Percentiles rank a stretch among this genome's conserved stretches.
phyloP scores from a whole-genome alignment of 176 grass and related monocot species.

The Rhynchospora pubera region DNA sequence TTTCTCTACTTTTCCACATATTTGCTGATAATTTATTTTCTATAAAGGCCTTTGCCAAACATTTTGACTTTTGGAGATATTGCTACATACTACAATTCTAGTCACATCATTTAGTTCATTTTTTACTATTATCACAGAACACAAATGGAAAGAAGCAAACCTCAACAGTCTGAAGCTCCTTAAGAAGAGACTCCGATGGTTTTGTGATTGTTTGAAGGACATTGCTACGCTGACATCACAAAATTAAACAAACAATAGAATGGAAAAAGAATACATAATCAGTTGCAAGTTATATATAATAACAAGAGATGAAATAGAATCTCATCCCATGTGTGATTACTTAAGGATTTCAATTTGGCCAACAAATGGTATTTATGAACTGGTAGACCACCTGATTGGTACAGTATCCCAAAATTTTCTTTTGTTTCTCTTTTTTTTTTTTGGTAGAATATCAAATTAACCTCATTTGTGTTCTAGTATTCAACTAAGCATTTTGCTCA shows the following conservation, averaged over 20 bases:
- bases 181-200: conserved; percentile 97
- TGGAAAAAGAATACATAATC: conserved; percentile 11
- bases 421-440: no score
- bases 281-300: conserved; percentile 21
- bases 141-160: conserved; percentile 34
- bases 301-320: neutral
- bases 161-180: conserved; percentile 96
- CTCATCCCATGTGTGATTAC: neutral
- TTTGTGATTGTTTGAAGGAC: conserved; percentile 79
- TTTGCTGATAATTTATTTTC: conserved; percentile 11
- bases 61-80: neutral
- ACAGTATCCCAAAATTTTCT: neutral
- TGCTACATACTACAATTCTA: conserved; percentile 1
- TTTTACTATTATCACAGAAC: neutral
- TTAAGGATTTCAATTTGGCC: neutral
- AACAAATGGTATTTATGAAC: neutral
- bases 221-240: conserved; percentile 52
- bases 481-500: neutral
- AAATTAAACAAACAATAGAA: conserved; percentile 14
- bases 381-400: neutral
- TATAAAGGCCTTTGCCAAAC: conserved; percentile 15
- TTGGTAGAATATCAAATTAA: neutral
- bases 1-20: neutral
- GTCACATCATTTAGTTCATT: conserved; percentile 21
- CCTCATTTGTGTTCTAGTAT: neutral